Evolutionary conservation across 139 green algal species (phyloP).

Genomic region (Chlamydomonas sp.): DNA sequence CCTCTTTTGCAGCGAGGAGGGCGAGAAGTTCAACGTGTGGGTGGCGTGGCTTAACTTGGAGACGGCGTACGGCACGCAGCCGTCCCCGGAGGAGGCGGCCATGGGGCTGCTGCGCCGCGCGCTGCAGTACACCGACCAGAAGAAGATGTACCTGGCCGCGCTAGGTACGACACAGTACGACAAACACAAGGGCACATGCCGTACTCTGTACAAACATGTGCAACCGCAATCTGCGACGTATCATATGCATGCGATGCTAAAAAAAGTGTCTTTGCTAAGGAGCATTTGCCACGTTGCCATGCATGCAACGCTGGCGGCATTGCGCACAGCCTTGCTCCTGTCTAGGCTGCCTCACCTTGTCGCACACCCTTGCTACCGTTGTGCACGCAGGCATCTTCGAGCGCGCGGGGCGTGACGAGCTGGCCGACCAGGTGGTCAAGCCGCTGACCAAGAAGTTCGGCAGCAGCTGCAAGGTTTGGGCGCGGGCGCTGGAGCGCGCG

Average conservation of each 20-base stretch:
- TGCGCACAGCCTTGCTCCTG: too few relatives aligned
- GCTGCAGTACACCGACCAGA: conserved; percentile 82
- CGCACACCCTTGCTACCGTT: conserved; percentile 70
- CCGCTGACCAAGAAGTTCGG: conserved; percentile 87
- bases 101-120: conserved; percentile 83
- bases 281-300: too few relatives aligned
- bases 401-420: conserved; percentile 49
- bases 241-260: too few relatives aligned
- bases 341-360: neutral
- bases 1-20: conserved; percentile 70
- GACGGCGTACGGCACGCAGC: conserved; percentile 78
- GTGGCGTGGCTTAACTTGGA: conserved; percentile 96
- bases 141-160: conserved; percentile 79
- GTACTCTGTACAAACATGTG: too few relatives aligned
- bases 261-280: too few relatives aligned
- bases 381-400: conserved; percentile 59
- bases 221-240: too few relatives aligned
- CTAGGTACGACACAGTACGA: conserved; percentile 1
- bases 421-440: conserved; percentile 72
- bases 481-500: conserved; percentile 66
- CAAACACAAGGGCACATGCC: too few relatives aligned
- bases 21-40: conserved; percentile 97
- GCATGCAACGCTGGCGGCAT: too few relatives aligned
- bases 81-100: conserved; percentile 76
- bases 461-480: conserved; percentile 88